Evolutionary conservation across 2,329 filamentous ascomycete genomes (phyloP), one percentile per base, ranked within the genome.

Genomic region (Penicillium sp.): DNA sequence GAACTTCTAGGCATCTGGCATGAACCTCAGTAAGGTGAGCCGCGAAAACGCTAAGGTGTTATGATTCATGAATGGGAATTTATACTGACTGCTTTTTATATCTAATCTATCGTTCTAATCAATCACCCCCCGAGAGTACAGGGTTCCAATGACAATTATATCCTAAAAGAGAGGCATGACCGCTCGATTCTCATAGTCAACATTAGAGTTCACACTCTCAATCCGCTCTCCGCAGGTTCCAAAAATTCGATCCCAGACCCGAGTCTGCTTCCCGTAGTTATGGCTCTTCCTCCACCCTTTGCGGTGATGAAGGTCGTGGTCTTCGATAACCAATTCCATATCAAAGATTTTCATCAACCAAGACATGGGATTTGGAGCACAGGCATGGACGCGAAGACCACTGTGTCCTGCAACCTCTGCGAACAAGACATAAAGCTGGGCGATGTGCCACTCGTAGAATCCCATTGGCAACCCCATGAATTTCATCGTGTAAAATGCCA

Each of bases 391-490:
- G 1, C 77, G 68, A 7, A 65, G 12, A 2, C 60, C 62, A 26
- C 56, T 59, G n/a, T 64, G 62, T 0, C 61, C 62, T 26, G 59
- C 58, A 0, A 65, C 56, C 41, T 65, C 62, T 1, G 61, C 52
- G 33, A 79, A 79, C 3, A 74, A 68, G 27, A 79, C 66, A 44
- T 76, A 79, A 51, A 76, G 64, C 46, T 77, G 73, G 58, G 76
- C 78, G 11, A 79, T 59, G 75, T 76, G 79, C 75, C 73, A 77
- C 25, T 79, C 76, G 45, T 79, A 78, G 60, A 79, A 79, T 0
- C 74, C 75, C 72, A 79, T 74, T 1, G 75, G 76, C 2, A 79
- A 43, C 0, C 75, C 75, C 22, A 74, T 62, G 0, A 63, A 18
- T 46, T 67, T 72, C 7, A 78, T 46, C 5, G 67, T 73, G 18